Evolutionary conservation across 2,329 filamentous ascomycete genomes (phyloP).

Genomic region (Teratosphaeria pseudoeucalypti): DNA sequence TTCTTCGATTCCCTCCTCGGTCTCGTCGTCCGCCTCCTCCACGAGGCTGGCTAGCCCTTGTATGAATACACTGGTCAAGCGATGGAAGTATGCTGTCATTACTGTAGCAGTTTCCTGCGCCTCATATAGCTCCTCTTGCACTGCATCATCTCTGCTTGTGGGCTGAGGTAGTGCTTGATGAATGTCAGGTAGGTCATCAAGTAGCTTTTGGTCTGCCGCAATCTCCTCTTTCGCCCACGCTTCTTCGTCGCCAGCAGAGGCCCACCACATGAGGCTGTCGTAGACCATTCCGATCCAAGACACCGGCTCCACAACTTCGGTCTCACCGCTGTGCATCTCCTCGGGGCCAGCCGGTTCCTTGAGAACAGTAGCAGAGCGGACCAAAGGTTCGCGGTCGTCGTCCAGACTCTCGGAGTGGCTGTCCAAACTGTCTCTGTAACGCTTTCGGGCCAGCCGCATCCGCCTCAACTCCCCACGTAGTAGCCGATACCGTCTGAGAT

Average conservation of each 20-base stretch:
- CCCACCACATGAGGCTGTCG: slow-evolving; percentile 83
- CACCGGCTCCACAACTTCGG: slow-evolving; percentile 42
- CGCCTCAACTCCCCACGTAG: slow-evolving; percentile 51
- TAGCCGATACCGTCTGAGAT: slow-evolving; percentile 67
- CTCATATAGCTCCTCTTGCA: slow-evolving; percentile 3
- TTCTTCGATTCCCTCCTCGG: slow-evolving; percentile 30
- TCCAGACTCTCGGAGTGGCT: slow-evolving; percentile 9
- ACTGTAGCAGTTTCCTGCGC: slow-evolving; percentile 48
- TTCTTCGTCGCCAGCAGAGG: slow-evolving; percentile 65
- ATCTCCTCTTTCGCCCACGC: slow-evolving; percentile 45
- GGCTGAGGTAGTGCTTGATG: slow-evolving; percentile 7
- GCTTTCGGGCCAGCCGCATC: slow-evolving; percentile 27
- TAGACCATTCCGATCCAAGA: slow-evolving; percentile 67
- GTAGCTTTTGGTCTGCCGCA: slow-evolving; percentile 37
- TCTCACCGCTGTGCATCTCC: slow-evolving; percentile 9
- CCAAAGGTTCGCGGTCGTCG: slow-evolving; percentile 17
- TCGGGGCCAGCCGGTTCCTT: slow-evolving; percentile 5
- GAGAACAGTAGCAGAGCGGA: slow-evolving; percentile 6
- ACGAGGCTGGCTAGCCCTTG: slow-evolving; percentile 53
- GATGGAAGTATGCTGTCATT: slow-evolving; percentile 72
- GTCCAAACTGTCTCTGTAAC: slow-evolving; percentile 17
- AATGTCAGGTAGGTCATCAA: slow-evolving; percentile 31
- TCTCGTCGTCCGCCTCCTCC: slow-evolving; percentile 32
- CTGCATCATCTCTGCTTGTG: slow-evolving; percentile 5
- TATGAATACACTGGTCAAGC: slow-evolving; percentile 58